Evolutionary conservation across 805 yeast genomes (phyloP), one percentile per base, ranked within the genome.

Genomic region (Saturnispora diversa): DNA sequence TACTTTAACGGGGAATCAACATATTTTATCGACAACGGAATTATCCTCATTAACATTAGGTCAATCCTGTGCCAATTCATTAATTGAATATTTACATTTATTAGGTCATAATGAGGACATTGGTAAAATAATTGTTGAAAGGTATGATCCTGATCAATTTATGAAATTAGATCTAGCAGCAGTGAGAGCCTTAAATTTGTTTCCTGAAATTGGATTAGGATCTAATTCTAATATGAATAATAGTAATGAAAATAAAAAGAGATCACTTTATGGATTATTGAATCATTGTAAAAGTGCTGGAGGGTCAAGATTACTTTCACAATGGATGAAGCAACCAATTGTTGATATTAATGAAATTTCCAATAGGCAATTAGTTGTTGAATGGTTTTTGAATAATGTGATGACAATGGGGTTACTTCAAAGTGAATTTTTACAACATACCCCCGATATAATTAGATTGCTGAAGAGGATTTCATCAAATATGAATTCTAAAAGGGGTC

Each of bases 301-400:
- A n/a, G 99, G 99, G 6, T 67, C 90, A 1, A 71, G 97, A 48
- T 62, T 88, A 37, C 69, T 92, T 20, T 79, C 92, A 12, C 95
- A 86, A 54, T 92, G 98, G 98, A 69, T 92, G 45, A 92, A 90
- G 55, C 98, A 92, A 60, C 99, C 99, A 1, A 68, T 92, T 36
- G 79, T 94, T 39, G 76, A 77, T 48, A 54, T 70, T 9, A 54
- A 50, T 0, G 75, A 69, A 37, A 87, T 92, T 29, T 58, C 63
- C 29, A 68, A 76, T 32, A 70, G 99, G 37, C 96, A 84, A 48
- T 58, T 65, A 6, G 63, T 92, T 37, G 95, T 90, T n/a, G 81
- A 76, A 21, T 70, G 73, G 44, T 62, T 92, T 48, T 67, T 84
- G n/a, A 73, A 80, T 24, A 84, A 87, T 50, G 62, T 85, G 5